Percentiles rank a stretch among this genome's conserved stretches.
Conservation (phyloP, 352 stramenopile genomes). For the Nothophytophthora sp. region DNA sequence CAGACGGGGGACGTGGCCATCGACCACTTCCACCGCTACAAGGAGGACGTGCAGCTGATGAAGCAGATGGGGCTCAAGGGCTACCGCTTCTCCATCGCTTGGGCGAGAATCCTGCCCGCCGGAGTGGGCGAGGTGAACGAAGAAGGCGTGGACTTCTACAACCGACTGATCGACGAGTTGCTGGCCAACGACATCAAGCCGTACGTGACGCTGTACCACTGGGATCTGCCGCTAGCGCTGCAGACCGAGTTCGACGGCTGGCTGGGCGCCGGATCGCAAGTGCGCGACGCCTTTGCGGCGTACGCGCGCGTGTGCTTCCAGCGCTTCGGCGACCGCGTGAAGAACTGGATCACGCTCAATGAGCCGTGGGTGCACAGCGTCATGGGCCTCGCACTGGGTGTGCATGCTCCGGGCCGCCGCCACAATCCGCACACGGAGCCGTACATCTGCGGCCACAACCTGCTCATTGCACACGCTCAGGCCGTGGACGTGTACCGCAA, state of each 20-base stretch:
- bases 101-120: constrained; percentile 91
- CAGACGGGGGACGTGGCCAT: constrained; percentile 88
- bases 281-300: constrained; percentile 71
- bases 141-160: constrained; percentile 91
- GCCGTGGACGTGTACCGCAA: constrained; percentile 86
- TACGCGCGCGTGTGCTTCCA: constrained; percentile 93
- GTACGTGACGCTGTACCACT: constrained; percentile 96
- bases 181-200: constrained; percentile 85
- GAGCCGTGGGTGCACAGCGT: constrained; percentile 89
- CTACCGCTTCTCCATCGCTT: constrained; percentile 93
- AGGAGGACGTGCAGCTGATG: constrained; percentile 92
- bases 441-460: constrained; percentile 88
- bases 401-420: constrained; percentile 78
- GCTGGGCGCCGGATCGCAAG: constrained; percentile 29
- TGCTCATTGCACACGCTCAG: constrained; percentile 86
- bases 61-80: constrained; percentile 86
- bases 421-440: constrained; percentile 59
- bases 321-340: constrained; percentile 91
- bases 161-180: constrained; percentile 88
- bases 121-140: constrained; percentile 81
- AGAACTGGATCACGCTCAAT: constrained; percentile 94
- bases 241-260: constrained; percentile 84
- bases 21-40: constrained; percentile 91
- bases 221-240: constrained; percentile 91
- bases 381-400: constrained; percentile 84